Conservation (phyloP, 2,329 filamentous ascomycete genomes). For the Cladosporium cucumerinum region DNA sequence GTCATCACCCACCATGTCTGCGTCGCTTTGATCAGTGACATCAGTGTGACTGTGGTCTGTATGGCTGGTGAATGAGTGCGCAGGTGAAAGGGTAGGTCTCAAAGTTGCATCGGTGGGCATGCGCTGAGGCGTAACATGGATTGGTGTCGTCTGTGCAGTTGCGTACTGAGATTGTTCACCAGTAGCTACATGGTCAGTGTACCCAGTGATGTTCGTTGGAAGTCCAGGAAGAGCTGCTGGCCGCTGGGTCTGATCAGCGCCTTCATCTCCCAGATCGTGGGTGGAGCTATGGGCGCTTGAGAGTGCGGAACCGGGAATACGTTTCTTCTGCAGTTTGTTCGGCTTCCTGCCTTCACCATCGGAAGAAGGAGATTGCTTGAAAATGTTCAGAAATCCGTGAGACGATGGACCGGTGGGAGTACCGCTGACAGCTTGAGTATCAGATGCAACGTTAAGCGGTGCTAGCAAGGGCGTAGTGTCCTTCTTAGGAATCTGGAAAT, state of each 20-base stretch:
- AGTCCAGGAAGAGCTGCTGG: conserved; percentile 8
- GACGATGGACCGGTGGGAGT: conserved; percentile 29
- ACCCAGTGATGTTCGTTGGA: background rate
- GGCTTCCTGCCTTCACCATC: conserved; percentile 60
- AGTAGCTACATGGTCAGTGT: conserved; percentile 18
- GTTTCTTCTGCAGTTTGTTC: conserved; percentile 89
- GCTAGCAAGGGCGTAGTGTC: conserved; percentile 38
- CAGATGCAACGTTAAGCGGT: conserved; percentile 21
- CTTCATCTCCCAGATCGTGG: conserved; percentile 55
- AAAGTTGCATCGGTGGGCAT: conserved; percentile 59
- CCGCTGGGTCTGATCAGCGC: conserved; percentile 18
- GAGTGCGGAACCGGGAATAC: conserved; percentile 71
- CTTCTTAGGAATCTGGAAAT: conserved; percentile 32
- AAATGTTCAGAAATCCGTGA: conserved; percentile 58
- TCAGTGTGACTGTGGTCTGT: conserved; percentile 61
- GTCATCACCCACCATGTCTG: conserved; percentile 67
- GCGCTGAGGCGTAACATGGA: conserved; percentile 76
- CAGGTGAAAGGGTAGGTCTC: conserved; percentile 68
- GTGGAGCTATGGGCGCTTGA: conserved; percentile 89
- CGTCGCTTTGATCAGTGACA: conserved; percentile 76
- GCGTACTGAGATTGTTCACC: conserved; percentile 43
- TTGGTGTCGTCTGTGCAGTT: conserved; percentile 44
- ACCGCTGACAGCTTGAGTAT: conserved; percentile 19
- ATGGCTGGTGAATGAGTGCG: conserved; percentile 71
- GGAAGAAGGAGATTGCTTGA: conserved; percentile 64